These are phyloP conservation scores for Ophiostoma piceae DNA, from an alignment of 2,329 filamentous ascomycete genomes.

Conservation along the genomic window DNA sequence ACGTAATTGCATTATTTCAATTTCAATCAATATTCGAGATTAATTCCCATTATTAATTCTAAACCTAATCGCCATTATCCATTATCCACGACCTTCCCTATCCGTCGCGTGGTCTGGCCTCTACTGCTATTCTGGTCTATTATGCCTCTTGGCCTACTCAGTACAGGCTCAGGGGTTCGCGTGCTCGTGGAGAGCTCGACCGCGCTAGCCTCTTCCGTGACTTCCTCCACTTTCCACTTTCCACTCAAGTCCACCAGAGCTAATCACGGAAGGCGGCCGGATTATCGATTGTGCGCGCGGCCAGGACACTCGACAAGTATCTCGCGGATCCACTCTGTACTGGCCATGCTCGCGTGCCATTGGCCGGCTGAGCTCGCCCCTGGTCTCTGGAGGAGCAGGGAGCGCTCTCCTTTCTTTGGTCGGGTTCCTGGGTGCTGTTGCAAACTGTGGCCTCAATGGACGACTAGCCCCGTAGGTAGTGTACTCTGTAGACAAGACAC, in stretches of 20 bases:
- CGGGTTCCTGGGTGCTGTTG: conserved; percentile 13
- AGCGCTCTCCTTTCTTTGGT: conserved; percentile 3
- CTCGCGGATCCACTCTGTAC: background rate
- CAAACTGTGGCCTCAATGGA: conserved; percentile 17
- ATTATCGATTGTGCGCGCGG: conserved; percentile 5
- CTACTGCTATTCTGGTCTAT: background rate
- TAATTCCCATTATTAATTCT: background rate
- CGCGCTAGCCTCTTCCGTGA: background rate
- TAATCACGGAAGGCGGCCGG: conserved; percentile 13
- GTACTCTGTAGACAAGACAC: background rate
- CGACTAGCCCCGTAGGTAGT: background rate
- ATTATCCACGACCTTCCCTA: background rate
- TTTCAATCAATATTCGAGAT: too few species aligned
- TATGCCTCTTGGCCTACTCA: background rate
- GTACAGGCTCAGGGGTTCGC: conserved; percentile 10
- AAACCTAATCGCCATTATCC: background rate
- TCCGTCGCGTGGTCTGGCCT: background rate
- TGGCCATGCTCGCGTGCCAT: background rate
- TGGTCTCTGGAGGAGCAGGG: background rate
- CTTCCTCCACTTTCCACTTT: background rate
- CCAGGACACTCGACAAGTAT: background rate
- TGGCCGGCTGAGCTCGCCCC: conserved; percentile 5
- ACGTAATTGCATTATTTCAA: background rate
- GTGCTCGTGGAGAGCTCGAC: conserved; percentile 8
- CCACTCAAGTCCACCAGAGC: background rate